Conservation (phyloP, 768 basidiomycete genomes). For the Russula brevipes region DNA sequence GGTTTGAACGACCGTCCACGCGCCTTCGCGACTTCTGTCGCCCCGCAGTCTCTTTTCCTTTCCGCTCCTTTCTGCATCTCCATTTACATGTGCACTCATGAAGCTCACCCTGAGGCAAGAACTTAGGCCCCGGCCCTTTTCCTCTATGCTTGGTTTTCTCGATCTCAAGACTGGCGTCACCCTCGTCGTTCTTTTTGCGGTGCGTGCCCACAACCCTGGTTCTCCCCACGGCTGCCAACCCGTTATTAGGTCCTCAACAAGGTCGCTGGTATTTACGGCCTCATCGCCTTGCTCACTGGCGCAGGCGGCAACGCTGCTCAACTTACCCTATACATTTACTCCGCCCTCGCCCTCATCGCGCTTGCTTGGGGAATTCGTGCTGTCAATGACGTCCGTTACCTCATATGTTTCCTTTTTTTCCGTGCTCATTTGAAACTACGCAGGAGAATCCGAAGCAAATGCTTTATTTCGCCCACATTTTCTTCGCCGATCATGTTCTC, state of each 20-base stretch:
- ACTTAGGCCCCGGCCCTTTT: conserved; percentile 78
- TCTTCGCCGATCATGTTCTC: conserved; percentile 86
- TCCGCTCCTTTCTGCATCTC: neutral
- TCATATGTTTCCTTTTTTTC: neutral
- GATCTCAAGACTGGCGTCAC: conserved; percentile 94
- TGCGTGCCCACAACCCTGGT: conserved; percentile 38
- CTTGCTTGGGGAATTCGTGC: conserved; percentile 84
- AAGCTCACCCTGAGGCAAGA: conserved; percentile 77
- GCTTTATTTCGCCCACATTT: conserved; percentile 87
- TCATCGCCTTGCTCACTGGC: conserved; percentile 85
- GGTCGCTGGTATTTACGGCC: conserved; percentile 94
- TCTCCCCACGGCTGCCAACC: conserved; percentile 14
- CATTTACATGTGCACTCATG: conserved; percentile 39
- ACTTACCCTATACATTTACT: conserved; percentile 90
- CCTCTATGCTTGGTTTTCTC: conserved; percentile 78
- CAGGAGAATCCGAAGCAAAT: conserved; percentile 87
- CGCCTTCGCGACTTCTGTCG: too few species aligned
- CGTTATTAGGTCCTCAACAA: conserved; percentile 79
- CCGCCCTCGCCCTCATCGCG: conserved; percentile 71
- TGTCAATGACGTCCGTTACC: conserved; percentile 70
- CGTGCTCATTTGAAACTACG: conserved; percentile 14
- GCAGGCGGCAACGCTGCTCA: conserved; percentile 93
- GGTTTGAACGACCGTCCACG: neutral
- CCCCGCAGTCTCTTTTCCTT: neutral
- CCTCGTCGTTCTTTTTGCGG: conserved; percentile 83